Percentiles rank a stretch among this genome's conserved stretches.
These are phyloP conservation scores for Parietaria judaica DNA, from an alignment of 306 rosid genomes.

Conservation along the genomic window DNA sequence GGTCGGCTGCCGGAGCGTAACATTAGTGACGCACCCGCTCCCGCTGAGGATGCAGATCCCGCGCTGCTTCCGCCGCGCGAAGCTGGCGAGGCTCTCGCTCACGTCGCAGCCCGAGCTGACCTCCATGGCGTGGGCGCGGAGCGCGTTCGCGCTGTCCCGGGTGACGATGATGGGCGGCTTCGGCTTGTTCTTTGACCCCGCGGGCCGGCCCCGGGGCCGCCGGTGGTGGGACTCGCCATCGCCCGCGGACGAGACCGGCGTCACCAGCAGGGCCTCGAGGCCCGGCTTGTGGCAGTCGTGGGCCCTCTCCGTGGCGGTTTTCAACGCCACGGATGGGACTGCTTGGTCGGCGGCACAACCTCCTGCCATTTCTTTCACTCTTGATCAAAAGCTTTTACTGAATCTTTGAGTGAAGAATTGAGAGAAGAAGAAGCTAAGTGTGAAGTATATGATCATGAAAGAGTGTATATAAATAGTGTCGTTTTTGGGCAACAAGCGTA, in stretches of 20 bases:
- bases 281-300: conserved; percentile 46
- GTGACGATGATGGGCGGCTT: conserved; percentile 68
- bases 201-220: conserved; percentile 64
- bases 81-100: conserved; percentile 59
- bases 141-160: conserved; percentile 65
- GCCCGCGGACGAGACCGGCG: conserved; percentile 45
- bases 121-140: conserved; percentile 76
- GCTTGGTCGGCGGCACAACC: conserved; percentile 14
- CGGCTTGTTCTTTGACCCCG: conserved; percentile 65
- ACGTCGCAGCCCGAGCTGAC: conserved; percentile 73
- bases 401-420: no score
- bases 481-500: conserved; percentile 33
- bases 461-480: conserved; percentile 29
- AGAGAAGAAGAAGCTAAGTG: no score
- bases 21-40: conserved; percentile 71
- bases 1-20: conserved; percentile 60
- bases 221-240: conserved; percentile 42
- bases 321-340: conserved; percentile 16
- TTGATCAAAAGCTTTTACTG: neutral
- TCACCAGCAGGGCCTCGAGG: conserved; percentile 37
- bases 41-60: conserved; percentile 78
- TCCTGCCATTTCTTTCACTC: conserved; percentile 29
- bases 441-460: no score
- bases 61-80: conserved; percentile 71
- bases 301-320: conserved; percentile 36